These are phyloP conservation scores for Trichophyton verrucosum DNA, from an alignment of 2,329 filamentous ascomycete genomes.

Conservation along the genomic window DNA sequence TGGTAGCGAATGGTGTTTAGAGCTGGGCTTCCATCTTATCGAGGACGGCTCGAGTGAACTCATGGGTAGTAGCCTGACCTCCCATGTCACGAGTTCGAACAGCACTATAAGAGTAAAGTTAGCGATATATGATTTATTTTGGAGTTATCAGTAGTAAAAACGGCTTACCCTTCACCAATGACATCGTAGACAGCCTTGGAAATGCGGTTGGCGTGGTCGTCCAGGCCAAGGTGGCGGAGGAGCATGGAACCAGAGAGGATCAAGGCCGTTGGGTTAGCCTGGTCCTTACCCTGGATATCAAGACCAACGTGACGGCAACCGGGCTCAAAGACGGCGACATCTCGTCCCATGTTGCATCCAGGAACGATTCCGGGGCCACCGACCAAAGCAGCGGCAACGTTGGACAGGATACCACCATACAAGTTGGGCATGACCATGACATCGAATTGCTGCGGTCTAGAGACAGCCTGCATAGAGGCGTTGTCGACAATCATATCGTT, in stretches of 20 bases:
- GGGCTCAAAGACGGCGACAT: slow-evolving; percentile 96
- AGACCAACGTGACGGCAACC: slow-evolving; percentile 98
- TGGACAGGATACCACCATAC: slow-evolving; percentile 97
- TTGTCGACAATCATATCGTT: slow-evolving; percentile 99
- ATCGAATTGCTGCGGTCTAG: slow-evolving; percentile 92
- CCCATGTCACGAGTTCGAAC: slow-evolving; percentile 91
- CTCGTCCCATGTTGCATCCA: slow-evolving; percentile 98
- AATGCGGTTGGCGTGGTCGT: slow-evolving; percentile 97
- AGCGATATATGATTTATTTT: neutral
- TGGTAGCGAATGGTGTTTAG: slow-evolving; percentile 32
- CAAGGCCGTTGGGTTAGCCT: slow-evolving; percentile 95
- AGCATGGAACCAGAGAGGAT: slow-evolving; percentile 95
- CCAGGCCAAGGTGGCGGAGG: slow-evolving; percentile 87
- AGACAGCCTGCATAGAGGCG: slow-evolving; percentile 98
- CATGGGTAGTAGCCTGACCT: slow-evolving; percentile 73
- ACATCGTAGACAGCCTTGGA: slow-evolving; percentile 66
- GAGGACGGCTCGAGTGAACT: slow-evolving; percentile 90
- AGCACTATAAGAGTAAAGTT: slow-evolving; percentile 14
- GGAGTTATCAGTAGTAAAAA: neutral
- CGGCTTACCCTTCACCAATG: slow-evolving; percentile 76
- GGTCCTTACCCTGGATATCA: slow-evolving; percentile 98
- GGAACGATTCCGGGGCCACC: slow-evolving; percentile 94
- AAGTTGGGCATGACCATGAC: slow-evolving; percentile 99
- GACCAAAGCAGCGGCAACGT: slow-evolving; percentile 94
- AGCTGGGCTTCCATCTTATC: slow-evolving; percentile 76